A percentile compares a stretch with the other conserved stretches of the same genome.
phyloP scores from a whole-genome alignment of 371 early-diverging fungal species.

The Mortierella sp. region DNA sequence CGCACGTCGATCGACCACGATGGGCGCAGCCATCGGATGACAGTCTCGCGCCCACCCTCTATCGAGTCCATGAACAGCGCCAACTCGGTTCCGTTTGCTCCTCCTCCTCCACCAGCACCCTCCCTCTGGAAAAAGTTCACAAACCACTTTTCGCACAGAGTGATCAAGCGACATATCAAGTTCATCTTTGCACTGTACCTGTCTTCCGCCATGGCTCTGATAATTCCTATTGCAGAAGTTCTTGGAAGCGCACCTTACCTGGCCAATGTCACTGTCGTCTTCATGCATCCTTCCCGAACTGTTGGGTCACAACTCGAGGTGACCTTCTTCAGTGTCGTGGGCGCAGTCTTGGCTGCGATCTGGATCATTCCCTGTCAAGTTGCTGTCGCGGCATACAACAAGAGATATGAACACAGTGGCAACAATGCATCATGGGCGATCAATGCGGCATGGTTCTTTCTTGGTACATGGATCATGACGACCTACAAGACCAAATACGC shows the following conservation, averaged over 20 bases:
- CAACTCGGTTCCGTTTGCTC: conserved; percentile 46
- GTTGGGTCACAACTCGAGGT: conserved; percentile 64
- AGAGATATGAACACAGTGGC: conserved; percentile 16
- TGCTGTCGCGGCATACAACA: conserved; percentile 54
- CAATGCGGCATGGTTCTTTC: conserved; percentile 41
- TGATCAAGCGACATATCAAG: conserved; percentile 65
- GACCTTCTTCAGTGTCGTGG: conserved; percentile 56
- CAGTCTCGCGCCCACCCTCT: conserved; percentile 36
- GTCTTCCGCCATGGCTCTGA: conserved; percentile 57
- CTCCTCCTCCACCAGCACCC: conserved; percentile 35
- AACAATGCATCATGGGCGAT: conserved; percentile 44
- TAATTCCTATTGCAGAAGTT: conserved; percentile 43
- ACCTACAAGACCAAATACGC: conserved; percentile 39
- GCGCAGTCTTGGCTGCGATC: conserved; percentile 53
- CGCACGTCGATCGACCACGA: conserved; percentile 43
- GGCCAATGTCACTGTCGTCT: conserved; percentile 57
- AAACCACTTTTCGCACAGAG: conserved; percentile 58
- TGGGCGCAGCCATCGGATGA: conserved; percentile 10
- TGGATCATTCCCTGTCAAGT: conserved; percentile 57
- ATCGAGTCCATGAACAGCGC: conserved; percentile 46
- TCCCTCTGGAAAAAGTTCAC: conserved; percentile 36
- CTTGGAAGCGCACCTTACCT: conserved; percentile 59
- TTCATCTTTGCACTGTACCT: conserved; percentile 62
- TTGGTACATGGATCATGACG: conserved; percentile 46
- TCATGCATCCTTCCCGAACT: conserved; percentile 63